Percentiles rank a stretch among this genome's conserved stretches.
These are phyloP conservation scores for Massospora cicadina DNA, from an alignment of 371 early-diverging fungal species.

Conservation along the genomic window DNA sequence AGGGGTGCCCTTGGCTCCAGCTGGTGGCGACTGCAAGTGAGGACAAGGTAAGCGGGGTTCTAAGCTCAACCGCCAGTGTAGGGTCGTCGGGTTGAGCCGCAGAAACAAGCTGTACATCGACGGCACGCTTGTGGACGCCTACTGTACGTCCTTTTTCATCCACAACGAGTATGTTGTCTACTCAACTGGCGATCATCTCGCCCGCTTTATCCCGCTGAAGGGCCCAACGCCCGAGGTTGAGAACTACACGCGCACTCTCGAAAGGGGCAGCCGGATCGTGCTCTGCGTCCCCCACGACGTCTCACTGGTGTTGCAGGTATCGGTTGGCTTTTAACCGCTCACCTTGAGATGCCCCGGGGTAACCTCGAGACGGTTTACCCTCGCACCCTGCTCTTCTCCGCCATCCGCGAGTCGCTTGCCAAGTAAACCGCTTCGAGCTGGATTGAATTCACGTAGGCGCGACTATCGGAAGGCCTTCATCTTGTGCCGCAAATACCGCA, in stretches of 20 bases:
- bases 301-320: constrained; percentile 57
- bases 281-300: constrained; percentile 49
- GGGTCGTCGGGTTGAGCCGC: constrained; percentile 42
- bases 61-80: not conserved
- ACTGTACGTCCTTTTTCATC: constrained; percentile 72
- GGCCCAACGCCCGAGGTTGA: constrained; percentile 4
- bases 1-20: constrained; percentile 11
- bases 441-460: not conserved
- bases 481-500: constrained; percentile 72
- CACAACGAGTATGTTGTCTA: constrained; percentile 64
- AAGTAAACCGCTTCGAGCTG: constrained; percentile 15
- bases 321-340: constrained; percentile 5
- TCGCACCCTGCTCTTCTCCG: constrained; percentile 70
- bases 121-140: constrained; percentile 39
- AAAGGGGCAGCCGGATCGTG: constrained; percentile 78
- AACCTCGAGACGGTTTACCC: constrained; percentile 93
- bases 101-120: constrained; percentile 69
- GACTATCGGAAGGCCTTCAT: constrained; percentile 37
- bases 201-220: constrained; percentile 28
- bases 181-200: constrained; percentile 69
- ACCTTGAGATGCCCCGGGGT: constrained; percentile 79
- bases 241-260: constrained; percentile 30
- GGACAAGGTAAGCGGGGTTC: not conserved
- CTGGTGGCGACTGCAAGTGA: not conserved
- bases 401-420: constrained; percentile 51